Evolutionary conservation across 2,329 filamentous ascomycete genomes (phyloP).

Genomic region (Arthroderma sp.): DNA sequence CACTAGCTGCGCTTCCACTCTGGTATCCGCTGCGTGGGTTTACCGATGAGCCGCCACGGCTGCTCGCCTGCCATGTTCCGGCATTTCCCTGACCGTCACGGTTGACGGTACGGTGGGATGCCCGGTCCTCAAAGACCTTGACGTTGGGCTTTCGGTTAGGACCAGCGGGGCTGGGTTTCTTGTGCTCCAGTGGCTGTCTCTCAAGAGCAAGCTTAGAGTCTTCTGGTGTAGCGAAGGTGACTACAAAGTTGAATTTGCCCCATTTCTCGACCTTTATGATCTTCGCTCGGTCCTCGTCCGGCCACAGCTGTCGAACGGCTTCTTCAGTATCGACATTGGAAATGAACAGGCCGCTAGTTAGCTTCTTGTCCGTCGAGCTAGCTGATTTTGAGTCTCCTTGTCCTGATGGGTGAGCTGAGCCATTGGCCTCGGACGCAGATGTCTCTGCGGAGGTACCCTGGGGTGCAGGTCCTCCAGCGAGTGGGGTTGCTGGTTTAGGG

Average conservation of each 20-base stretch:
- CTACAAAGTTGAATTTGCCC: slow-evolving; percentile 65
- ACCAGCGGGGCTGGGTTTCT: slow-evolving; percentile 54
- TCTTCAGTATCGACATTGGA: slow-evolving; percentile 75
- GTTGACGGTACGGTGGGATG: slow-evolving; percentile 32
- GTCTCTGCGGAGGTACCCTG: slow-evolving; percentile 21
- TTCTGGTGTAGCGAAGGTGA: slow-evolving; percentile 66
- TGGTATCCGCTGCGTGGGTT: slow-evolving; percentile 63
- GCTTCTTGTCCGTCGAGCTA: slow-evolving; percentile 43
- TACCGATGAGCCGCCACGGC: slow-evolving; percentile 53
- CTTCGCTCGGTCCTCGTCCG: slow-evolving; percentile 70
- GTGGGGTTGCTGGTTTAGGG: slow-evolving; percentile 30
- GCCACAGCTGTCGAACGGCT: slow-evolving; percentile 68
- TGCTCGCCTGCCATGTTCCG: slow-evolving; percentile 45
- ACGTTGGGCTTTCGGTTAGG: slow-evolving; percentile 70
- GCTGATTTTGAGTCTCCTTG: slow-evolving; percentile 42
- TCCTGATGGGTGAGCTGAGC: slow-evolving; percentile 37
- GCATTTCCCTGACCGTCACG: slow-evolving; percentile 33
- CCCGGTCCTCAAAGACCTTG: slow-evolving; percentile 66
- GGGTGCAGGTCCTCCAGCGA: slow-evolving; percentile 18
- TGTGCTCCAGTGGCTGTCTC: slow-evolving; percentile 61
- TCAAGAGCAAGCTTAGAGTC: slow-evolving; percentile 71
- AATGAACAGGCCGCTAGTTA: slow-evolving; percentile 76
- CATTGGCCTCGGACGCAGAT: slow-evolving; percentile 38
- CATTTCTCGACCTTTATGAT: slow-evolving; percentile 59
- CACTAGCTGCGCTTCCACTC: slow-evolving; percentile 62